Percentiles rank a stretch among this genome's conserved stretches.
These are phyloP conservation scores for Malassezia pachydermatis DNA, from an alignment of 1,284 basidiomycete species.

Conservation along the genomic window DNA sequence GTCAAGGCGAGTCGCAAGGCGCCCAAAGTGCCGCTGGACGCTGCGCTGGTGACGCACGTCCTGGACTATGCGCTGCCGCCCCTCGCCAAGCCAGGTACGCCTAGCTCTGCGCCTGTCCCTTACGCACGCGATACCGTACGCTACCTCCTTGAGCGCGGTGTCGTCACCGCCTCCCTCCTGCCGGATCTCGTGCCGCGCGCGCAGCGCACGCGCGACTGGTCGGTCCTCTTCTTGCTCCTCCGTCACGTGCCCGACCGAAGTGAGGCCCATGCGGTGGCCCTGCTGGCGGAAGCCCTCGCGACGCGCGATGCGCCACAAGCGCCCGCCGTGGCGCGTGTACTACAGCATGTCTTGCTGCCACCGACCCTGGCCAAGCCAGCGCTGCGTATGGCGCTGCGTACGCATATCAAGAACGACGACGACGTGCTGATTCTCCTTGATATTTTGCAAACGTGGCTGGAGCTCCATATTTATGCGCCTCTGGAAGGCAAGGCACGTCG, in stretches of 20 bases:
- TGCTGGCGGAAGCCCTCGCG: slow-evolving; percentile 11
- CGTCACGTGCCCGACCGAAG: slow-evolving; percentile 17
- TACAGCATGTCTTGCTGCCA: slow-evolving; percentile 15
- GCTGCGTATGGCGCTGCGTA: slow-evolving; percentile 18
- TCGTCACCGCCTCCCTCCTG: slow-evolving; percentile 4
- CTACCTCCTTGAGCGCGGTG: slow-evolving; percentile 16
- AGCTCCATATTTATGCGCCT: slow-evolving; percentile 3
- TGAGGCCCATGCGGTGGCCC: slow-evolving; percentile 10
- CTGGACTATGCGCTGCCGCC: slow-evolving; percentile 8
- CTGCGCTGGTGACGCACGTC: slow-evolving; percentile 3
- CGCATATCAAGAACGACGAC: slow-evolving; percentile 9
- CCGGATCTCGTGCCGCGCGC: slow-evolving; percentile 9
- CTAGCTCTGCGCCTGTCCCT: neutral
- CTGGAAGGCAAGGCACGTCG: slow-evolving; percentile 1
- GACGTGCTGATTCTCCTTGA: slow-evolving; percentile 16
- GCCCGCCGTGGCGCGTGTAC: slow-evolving; percentile 14
- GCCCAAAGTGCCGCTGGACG: slow-evolving; percentile 8
- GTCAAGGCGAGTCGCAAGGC: slow-evolving; percentile 15
- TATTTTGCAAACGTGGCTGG: slow-evolving; percentile 10
- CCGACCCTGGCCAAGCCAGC: slow-evolving; percentile 14
- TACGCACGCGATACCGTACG: slow-evolving; percentile 14
- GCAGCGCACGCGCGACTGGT: slow-evolving; percentile 14
- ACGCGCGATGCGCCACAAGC: neutral
- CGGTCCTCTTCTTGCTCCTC: slow-evolving; percentile 6
- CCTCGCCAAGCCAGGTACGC: neutral